Base-by-base conservation (phyloP, 257 asterid genomes). In the Gentiana macrophylla region DNA sequence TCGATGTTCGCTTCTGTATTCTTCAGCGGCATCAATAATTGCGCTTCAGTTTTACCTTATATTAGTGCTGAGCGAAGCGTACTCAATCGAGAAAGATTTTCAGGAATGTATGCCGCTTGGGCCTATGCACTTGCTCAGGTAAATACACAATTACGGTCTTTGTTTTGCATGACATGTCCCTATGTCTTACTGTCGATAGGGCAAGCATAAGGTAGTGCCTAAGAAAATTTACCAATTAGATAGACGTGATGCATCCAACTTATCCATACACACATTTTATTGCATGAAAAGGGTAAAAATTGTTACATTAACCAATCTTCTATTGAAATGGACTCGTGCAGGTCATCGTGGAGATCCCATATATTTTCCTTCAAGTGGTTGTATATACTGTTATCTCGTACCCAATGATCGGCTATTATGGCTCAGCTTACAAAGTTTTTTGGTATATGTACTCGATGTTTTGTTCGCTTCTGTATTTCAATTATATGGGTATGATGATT, bases 81-180 rank as follows among this genome's bases (percentile, higher is more conserved):
- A 50, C 56, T 76, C 37, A 79, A 72, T 57, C 72, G 89, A 35
- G 90, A 82, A 58, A 72, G 68, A 62, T 82, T 74, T 62, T 67
- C 84, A 3, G 82, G 90, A 67, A 82, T 82, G 90, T 82, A 82
- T 53, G 73, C 83, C 61, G 70, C 80, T 1, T 76, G 84, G 90
- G 78, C 83, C 53, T 82, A 79, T 56, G 71, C 83, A 56, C 71
- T 74, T 1, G 86, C 90, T 32, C 86, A 79, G 76, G 89, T 70
- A 69, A 3, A 13, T 59, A 37, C 4, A 60, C 54, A 7, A 41
- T 41, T 41, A 5, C 5, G 46, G 8, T 4, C 45, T 38, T 4
- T 38, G 45, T 8, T 38, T 8, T 4, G 8, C 7, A 4, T 8
- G 8, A 38, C 5, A 8, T 2, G 45, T 6, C 8, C 1, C 35